Evolutionary conservation across 805 yeast species (phyloP), one percentile per base, ranked within the genome.

Genomic region (Candida khao-thaluensis): DNA sequence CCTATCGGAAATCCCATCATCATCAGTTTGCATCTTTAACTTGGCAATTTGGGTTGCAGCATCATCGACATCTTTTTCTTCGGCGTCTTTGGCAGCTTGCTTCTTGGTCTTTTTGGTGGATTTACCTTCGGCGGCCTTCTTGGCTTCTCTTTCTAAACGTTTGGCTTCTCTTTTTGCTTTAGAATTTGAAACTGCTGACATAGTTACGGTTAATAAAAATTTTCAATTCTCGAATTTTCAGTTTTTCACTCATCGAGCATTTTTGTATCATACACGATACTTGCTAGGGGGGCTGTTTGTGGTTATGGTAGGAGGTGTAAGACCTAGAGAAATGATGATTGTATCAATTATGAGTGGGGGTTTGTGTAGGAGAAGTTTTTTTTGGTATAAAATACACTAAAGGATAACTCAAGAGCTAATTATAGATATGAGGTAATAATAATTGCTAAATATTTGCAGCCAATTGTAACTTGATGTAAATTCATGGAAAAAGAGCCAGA

Each of bases 161-260:
- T 90, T 91, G 50, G 95, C 96, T 51, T 91, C 97, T 82, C 99
- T 87, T 74, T 91, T 93, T 48, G 98, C 98, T 67, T 91, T 91
- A 15, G 97, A 89, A 50, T 96, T 81, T 41, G 98, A 91, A 51
- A 81, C 77, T 30, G 49, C 43, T 30, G 43, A 40, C 43, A 40
- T 40, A n/a, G 36, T 33, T 14, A n/a, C 7, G 21, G 9, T 29
- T 4, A 29, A n/a, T 36, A 36, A 36, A 36, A 36, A 17, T 36
- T 36, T 36, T 36, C 39, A 36, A 15, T 31, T 31, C 26, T 22
- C 35, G 35, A 20, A 18, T 27, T 24, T 26, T 17, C 37, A 17
- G 17, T 23, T 33, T 21, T 23, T 17, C 37, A 17, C 28, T 26
- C 28, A 23, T 33, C 37, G 30, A 25, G 28, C 30, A 12, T 24